These are phyloP conservation scores for Globisporangium heterothallicum DNA, from an alignment of 352 stramenopile species.

Conservation along the genomic window DNA sequence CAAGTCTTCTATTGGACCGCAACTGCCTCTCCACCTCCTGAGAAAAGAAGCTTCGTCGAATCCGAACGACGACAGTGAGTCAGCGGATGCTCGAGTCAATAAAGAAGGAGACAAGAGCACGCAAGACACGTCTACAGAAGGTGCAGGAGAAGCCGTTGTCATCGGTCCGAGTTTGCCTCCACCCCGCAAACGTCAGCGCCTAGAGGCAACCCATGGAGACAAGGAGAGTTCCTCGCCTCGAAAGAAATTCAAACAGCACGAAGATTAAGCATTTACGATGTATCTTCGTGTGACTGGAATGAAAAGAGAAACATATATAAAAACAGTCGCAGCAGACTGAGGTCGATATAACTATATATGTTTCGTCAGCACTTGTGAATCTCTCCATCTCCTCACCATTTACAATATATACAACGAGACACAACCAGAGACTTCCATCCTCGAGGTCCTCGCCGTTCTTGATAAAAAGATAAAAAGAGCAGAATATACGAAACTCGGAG, in stretches of 20 bases:
- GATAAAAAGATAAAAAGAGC: background rate
- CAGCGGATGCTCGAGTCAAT: background rate
- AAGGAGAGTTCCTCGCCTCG: background rate
- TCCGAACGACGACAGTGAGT: background rate
- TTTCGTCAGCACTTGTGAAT: too few species aligned
- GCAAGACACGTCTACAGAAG: background rate
- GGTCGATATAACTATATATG: too few species aligned
- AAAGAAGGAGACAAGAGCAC: background rate
- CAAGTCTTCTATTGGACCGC: constrained; percentile 42
- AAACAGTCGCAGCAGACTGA: too few species aligned
- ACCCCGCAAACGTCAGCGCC: constrained; percentile 3
- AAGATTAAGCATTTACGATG: background rate
- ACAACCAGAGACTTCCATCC: too few species aligned
- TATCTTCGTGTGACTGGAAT: too few species aligned
- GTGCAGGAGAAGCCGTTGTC: background rate
- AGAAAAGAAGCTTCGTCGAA: constrained; percentile 12
- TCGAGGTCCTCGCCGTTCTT: too few species aligned
- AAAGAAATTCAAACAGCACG: constrained; percentile 5
- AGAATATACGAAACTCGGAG: too few species aligned
- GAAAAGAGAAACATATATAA: too few species aligned
- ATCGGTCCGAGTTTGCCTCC: constrained; percentile 10
- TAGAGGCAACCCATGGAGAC: background rate
- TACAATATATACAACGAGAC: too few species aligned
- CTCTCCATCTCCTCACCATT: too few species aligned
- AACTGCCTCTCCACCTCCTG: constrained; percentile 35